Evolutionary conservation across 163 green algal genomes (phyloP), one percentile per base, ranked within the genome.

Genomic region (Trebouxiophyceae sp.): DNA sequence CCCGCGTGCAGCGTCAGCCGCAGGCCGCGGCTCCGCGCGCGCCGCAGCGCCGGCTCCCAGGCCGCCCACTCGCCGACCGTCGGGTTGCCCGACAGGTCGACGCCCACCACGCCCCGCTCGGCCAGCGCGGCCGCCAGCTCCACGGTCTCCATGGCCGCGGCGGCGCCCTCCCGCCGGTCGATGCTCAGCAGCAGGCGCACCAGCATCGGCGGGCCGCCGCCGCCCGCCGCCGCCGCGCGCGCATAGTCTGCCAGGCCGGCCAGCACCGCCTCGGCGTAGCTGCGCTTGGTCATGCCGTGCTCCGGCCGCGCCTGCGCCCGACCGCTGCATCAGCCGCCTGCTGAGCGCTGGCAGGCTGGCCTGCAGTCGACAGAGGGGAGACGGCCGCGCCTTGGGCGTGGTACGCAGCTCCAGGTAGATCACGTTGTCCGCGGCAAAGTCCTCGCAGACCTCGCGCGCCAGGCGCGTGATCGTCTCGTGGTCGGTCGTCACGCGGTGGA

Each of bases 31-130:
- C 58, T 44, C 1, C 82, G 67, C 2, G 87, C 87, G 5, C 26
- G 26, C 4, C 69, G 28, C 54, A 95, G 76, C 22, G 88, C 83
- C 1, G 67, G 73, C 39, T 65, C 20, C 81, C 86, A 92, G 7
- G 57, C 67, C 3, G 8, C 50, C 84, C 79, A 91, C 5, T 57
- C 5, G 12, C 84, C 85, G 2, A 88, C 46, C 7, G 57, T 73
- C 1, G 89, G 89, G 71, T 93, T 87, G 27, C 89, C 89, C 12
- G 78, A 90, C 20, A 95, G 74, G 74, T 95, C 89, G 7, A 95
- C 68, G 3, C 89, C 86, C 2, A 83, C 79, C 27, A 91, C 76
- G 5, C 68, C 73, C 4, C 65, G 33, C 4, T 33, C 6, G 22
- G 20, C 3, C 23, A 81, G 69, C 34, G 57, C 12, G 1, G 56